Evolutionary conservation across 1,284 basidiomycete species (phyloP), one percentile per base, ranked within the genome.

Genomic region (Chondrostereum purpureum): DNA sequence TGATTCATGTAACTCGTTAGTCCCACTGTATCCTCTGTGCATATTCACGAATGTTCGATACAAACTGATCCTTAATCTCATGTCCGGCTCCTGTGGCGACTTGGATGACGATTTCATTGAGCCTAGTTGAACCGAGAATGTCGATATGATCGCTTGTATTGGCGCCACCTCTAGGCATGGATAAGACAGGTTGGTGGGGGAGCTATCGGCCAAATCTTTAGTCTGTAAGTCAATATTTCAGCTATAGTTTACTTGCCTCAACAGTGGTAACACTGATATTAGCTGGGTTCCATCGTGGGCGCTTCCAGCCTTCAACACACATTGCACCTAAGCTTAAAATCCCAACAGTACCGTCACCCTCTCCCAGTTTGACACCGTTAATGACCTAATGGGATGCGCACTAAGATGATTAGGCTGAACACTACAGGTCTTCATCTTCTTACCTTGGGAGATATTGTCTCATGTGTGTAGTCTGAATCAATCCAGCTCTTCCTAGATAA

Each of bases 311-410:
- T 57, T 91, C 88, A 5, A 86, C 83, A 58, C 95, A 98, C 93
- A 99, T 98, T 5, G 89, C 83, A 5, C 94, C 95, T 27, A 97
- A 71, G 53, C 89, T 92, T 13, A 97, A 62, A 14, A 96, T 68
- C 49, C 87, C 85, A 4, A 98, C 95, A 1, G 96, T 99, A 3
- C 96, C 96, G 62, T 99, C 96, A 17, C 95, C 95, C 66, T 96
- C 91, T 35, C 90, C 88, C 63, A 93, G 80, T 55, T 85, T 89
- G 37, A 94, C 89, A 21, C 92, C 92, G 50, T 88, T 90, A 43
- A 76, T 69, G 27, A 91, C 67, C 79, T 83, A 48, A 3, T 33
- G 21, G 48, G 35, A 24, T 16, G 27, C 16, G 24, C 17, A 39
- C 23, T 16, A 11, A 3, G 11, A 18, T 42, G 36, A 3, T 21